phyloP scores from a whole-genome alignment of 192 early-diverging fungal species.

The Mycoemilia scoparia region DNA sequence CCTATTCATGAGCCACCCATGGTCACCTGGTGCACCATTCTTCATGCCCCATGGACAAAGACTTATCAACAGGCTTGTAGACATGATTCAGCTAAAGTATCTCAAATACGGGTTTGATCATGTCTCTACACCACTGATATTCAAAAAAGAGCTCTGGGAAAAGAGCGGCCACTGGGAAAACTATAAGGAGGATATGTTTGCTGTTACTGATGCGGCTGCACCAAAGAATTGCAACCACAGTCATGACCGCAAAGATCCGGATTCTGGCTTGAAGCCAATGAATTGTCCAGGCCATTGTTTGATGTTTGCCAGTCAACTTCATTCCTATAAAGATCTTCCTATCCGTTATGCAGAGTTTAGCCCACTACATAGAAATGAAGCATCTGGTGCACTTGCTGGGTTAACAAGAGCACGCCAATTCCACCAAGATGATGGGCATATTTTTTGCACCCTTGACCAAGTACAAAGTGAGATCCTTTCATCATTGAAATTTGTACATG shows the following conservation, averaged over 20 bases:
- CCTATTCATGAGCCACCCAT: constrained; percentile 50
- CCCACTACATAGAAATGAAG: constrained; percentile 84
- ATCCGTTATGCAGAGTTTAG: constrained; percentile 83
- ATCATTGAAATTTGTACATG: constrained; percentile 57
- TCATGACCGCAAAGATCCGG: constrained; percentile 24
- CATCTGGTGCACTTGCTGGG: constrained; percentile 73
- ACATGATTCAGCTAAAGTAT: constrained; percentile 60
- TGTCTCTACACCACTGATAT: constrained; percentile 82
- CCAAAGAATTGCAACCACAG: constrained; percentile 13
- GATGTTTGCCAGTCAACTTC: constrained; percentile 59
- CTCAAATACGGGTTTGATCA: constrained; percentile 61
- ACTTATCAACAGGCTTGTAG: constrained; percentile 58
- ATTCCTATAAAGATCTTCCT: constrained; percentile 79
- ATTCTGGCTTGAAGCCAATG: constrained; percentile 91
- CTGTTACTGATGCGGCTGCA: constrained; percentile 9
- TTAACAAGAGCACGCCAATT: constrained; percentile 84
- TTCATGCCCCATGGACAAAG: constrained; percentile 62
- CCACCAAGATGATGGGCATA: constrained; percentile 95
- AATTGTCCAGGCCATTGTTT: constrained; percentile 95
- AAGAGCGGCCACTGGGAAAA: constrained; percentile 91
- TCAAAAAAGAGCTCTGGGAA: constrained; percentile 85
- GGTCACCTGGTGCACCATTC: constrained; percentile 53
- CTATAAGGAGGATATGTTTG: constrained; percentile 89
- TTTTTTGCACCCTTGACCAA: constrained; percentile 75
- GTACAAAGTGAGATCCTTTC: constrained; percentile 59